These are phyloP conservation scores for Phyllosticta ampelicida DNA, from an alignment of 2,329 filamentous ascomycete species.

Conservation along the genomic window DNA sequence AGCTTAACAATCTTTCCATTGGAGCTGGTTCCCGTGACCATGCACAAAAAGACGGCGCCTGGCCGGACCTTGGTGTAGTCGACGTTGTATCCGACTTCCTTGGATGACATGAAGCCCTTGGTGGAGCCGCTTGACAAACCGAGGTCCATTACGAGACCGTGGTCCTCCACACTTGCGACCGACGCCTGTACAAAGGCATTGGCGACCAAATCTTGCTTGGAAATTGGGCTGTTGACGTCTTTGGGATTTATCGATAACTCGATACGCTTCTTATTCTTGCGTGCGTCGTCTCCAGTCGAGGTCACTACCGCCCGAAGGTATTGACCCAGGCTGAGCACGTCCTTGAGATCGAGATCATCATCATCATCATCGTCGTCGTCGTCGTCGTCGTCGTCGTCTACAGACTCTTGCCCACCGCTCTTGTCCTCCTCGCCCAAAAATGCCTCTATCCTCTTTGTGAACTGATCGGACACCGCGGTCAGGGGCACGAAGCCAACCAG, in stretches of 20 bases:
- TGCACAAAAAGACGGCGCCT: constrained; percentile 74
- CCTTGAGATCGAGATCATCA: constrained; percentile 55
- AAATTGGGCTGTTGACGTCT: constrained; percentile 65
- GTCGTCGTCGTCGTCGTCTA: too few species aligned
- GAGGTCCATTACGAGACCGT: constrained; percentile 87
- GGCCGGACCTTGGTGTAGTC: constrained; percentile 62
- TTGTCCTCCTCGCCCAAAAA: constrained; percentile 51
- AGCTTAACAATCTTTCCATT: constrained; percentile 81
- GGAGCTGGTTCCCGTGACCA: constrained; percentile 62
- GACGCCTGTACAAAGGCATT: constrained; percentile 79
- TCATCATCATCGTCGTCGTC: too few species aligned
- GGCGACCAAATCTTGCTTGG: constrained; percentile 59
- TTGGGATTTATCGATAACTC: constrained; percentile 76
- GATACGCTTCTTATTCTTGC: constrained; percentile 67
- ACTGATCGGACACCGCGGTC: constrained; percentile 74
- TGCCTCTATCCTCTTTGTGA: constrained; percentile 65
- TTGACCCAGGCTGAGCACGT: constrained; percentile 72
- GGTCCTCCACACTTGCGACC: constrained; percentile 86
- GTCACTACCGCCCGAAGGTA: constrained; percentile 77
- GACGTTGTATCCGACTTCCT: constrained; percentile 60
- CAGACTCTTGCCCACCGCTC: constrained; percentile 42
- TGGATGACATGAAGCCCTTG: constrained; percentile 75
- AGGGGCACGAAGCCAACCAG: constrained; percentile 81
- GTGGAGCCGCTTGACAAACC: constrained; percentile 58
- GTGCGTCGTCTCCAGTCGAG: constrained; percentile 59